Conservation (phyloP, 805 yeast genomes). For the Isabelozyma pseudorhagii region DNA sequence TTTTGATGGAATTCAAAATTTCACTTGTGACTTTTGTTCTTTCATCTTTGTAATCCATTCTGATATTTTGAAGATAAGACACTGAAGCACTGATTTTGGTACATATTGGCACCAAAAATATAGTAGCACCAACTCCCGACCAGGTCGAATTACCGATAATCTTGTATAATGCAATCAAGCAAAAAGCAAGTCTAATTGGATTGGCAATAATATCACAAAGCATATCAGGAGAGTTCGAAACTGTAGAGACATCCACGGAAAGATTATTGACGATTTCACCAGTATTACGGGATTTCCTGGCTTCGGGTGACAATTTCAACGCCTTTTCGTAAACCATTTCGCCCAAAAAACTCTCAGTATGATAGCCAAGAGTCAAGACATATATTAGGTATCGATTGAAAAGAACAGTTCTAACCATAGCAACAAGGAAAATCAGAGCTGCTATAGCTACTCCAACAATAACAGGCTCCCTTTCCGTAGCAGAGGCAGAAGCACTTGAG, state of each 20-base stretch:
- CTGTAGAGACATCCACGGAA: constrained; percentile 23
- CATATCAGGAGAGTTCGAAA: constrained; percentile 12
- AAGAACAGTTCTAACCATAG: constrained; percentile 18
- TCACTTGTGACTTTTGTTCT: constrained; percentile 37
- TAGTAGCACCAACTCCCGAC: constrained; percentile 32
- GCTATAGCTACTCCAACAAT: constrained; percentile 25
- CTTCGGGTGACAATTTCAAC: constrained; percentile 26
- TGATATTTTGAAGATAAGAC: constrained; percentile 18
- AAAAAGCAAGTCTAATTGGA: constrained; percentile 21
- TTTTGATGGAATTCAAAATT: constrained; percentile 34
- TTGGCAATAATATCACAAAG: constrained; percentile 15
- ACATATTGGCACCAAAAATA: constrained; percentile 29
- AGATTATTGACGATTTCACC: constrained; percentile 34
- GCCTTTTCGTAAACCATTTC: constrained; percentile 26
- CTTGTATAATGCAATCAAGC: constrained; percentile 29
- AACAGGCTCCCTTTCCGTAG: constrained; percentile 12
- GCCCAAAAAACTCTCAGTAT: constrained; percentile 18
- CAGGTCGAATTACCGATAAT: constrained; percentile 33
- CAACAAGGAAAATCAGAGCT: constrained; percentile 19
- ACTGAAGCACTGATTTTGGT: constrained; percentile 23
- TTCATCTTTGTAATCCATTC: constrained; percentile 33
- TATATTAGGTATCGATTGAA: constrained; percentile 17
- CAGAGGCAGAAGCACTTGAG: constrained; percentile 5
- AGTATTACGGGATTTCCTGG: constrained; percentile 26
- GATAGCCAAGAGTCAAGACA: constrained; percentile 9